phyloP scores from a whole-genome alignment of 345 rosid species.

The Populus simonii region DNA sequence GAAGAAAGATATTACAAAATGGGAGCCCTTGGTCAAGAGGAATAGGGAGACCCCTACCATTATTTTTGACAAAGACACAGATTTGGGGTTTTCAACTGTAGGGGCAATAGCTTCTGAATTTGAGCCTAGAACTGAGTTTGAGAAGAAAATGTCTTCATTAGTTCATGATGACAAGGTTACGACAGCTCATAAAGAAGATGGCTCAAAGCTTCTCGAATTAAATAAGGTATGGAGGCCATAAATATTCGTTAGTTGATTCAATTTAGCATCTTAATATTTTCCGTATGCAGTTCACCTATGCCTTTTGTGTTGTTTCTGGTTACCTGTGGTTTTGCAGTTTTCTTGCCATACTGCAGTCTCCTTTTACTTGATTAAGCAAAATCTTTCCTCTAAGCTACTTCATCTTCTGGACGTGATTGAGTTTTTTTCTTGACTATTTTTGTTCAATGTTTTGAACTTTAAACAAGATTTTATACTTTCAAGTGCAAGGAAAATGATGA shows the following conservation, averaged over 20 bases:
- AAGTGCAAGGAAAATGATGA: background rate
- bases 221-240: constrained; percentile 50
- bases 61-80: constrained; percentile 64
- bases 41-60: constrained; percentile 85
- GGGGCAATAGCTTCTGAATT: constrained; percentile 93
- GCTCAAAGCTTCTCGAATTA: constrained; percentile 77
- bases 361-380: background rate
- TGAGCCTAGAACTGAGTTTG: constrained; percentile 89
- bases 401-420: background rate
- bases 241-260: constrained; percentile 2
- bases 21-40: constrained; percentile 76
- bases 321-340: background rate
- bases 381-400: background rate
- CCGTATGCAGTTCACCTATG: background rate
- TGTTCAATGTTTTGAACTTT: background rate
- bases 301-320: background rate
- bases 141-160: constrained; percentile 82
- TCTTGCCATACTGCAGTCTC: background rate
- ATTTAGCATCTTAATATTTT: background rate
- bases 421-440: background rate
- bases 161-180: constrained; percentile 52
- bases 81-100: constrained; percentile 73
- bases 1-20: constrained; percentile 61
- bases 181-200: constrained; percentile 83
- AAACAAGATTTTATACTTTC: background rate